phyloP scores from a whole-genome alignment of 2,329 filamentous ascomycete genomes.

The Cladosporium sp. region DNA sequence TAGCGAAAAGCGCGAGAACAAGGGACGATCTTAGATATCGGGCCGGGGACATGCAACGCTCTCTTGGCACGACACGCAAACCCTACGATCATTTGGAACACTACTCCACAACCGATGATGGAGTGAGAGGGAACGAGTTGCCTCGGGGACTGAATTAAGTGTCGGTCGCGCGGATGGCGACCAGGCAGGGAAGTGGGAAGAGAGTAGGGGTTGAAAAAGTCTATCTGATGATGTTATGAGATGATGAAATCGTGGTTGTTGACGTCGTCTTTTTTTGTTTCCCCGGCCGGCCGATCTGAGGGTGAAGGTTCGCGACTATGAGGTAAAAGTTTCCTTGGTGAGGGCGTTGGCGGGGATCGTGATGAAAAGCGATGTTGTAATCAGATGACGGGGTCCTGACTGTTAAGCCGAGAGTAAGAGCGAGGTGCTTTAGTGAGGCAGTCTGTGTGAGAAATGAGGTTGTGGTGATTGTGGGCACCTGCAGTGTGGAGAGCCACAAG shows the following conservation, averaged over 20 bases:
- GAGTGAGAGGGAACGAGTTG: neutral
- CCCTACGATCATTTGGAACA: neutral
- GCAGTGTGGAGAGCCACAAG: neutral
- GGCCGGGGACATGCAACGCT: neutral
- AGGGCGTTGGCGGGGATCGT: neutral
- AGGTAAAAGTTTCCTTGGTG: neutral
- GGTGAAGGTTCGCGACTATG: neutral
- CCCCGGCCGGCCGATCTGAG: constrained; percentile 1
- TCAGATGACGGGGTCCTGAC: neutral
- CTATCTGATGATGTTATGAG: neutral
- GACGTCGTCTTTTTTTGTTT: neutral
- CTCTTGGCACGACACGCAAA: constrained; percentile 11
- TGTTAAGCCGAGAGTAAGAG: neutral
- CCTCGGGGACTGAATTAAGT: neutral
- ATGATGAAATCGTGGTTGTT: neutral
- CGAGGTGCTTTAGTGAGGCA: neutral
- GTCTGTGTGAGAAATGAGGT: neutral
- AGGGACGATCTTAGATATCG: constrained; percentile 3
- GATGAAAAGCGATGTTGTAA: neutral
- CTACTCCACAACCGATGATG: neutral
- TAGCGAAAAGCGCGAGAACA: neutral
- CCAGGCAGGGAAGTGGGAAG: no score
- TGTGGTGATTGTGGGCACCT: neutral
- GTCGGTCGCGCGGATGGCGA: neutral
- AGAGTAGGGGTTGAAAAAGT: neutral